Conservation (phyloP, 1,139 yeast species). For the Chernovozyma aurita region DNA sequence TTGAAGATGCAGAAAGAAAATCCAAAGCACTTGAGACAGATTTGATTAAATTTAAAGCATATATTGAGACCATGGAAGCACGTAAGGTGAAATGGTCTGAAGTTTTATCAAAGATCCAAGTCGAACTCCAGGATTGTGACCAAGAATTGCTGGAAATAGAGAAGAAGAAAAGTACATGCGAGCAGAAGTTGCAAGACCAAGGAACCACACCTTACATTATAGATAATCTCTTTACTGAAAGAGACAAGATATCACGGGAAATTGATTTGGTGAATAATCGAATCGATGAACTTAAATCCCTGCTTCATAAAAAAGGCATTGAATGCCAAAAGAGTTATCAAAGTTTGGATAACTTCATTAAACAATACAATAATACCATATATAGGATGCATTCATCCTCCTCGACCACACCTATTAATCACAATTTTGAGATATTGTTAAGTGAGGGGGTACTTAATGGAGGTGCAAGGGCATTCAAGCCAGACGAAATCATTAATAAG, state of each 20-base stretch:
- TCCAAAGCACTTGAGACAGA: constrained; percentile 68
- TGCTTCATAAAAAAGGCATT: constrained; percentile 42
- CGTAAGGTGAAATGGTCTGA: constrained; percentile 64
- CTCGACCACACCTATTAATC: constrained; percentile 17
- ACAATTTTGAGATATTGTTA: constrained; percentile 23
- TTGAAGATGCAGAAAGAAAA: constrained; percentile 49
- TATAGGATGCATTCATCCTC: constrained; percentile 32
- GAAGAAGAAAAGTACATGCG: constrained; percentile 42
- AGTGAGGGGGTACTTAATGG: constrained; percentile 9
- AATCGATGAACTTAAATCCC: constrained; percentile 30
- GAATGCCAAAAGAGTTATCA: constrained; percentile 47
- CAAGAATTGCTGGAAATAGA: constrained; percentile 39
- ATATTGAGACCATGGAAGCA: constrained; percentile 61
- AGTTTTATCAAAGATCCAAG: constrained; percentile 49
- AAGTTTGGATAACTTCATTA: constrained; percentile 46
- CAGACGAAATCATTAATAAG: constrained; percentile 21
- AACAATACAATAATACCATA: constrained; percentile 52
- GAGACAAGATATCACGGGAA: constrained; percentile 54
- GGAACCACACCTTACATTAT: constrained; percentile 62
- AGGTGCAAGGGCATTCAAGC: constrained; percentile 8
- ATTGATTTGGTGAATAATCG: constrained; percentile 47
- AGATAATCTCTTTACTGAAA: constrained; percentile 56
- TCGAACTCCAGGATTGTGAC: constrained; percentile 49
- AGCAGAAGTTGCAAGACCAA: constrained; percentile 44
- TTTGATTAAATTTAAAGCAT: constrained; percentile 63